Evolutionary conservation across 1,284 basidiomycete genomes (phyloP).

Genomic region (Farysia itapuensis): DNA sequence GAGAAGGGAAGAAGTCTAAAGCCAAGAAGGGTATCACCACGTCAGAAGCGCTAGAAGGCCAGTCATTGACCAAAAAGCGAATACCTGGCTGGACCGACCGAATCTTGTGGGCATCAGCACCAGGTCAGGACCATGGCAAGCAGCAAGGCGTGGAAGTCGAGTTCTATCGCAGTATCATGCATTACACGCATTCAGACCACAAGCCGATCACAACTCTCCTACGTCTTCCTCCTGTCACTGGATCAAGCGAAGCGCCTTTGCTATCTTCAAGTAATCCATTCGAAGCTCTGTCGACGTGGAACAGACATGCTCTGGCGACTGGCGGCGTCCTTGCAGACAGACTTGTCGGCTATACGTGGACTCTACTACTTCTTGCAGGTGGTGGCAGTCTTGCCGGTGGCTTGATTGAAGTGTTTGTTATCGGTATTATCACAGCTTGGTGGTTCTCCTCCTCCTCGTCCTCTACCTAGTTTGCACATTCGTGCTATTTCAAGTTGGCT

Average conservation of each 20-base stretch:
- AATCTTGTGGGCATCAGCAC: conserved; percentile 71
- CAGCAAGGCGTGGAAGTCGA: conserved; percentile 44
- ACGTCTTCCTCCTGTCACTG: conserved; percentile 60
- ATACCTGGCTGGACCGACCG: conserved; percentile 93
- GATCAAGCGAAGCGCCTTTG: conserved; percentile 56
- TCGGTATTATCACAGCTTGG: conserved; percentile 39
- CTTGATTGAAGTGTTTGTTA: conserved; percentile 36
- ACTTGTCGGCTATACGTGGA: conserved; percentile 74
- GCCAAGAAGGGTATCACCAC: conserved; percentile 29
- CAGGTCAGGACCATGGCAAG: conserved; percentile 13
- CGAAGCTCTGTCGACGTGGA: conserved; percentile 7
- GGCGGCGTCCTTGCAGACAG: conserved; percentile 71
- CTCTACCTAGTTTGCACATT: background rate
- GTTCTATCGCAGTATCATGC: conserved; percentile 57
- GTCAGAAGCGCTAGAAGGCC: conserved; percentile 16
- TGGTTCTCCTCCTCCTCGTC: conserved; percentile 20
- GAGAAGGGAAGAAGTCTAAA: conserved; percentile 16
- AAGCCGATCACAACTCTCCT: conserved; percentile 58
- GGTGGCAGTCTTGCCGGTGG: conserved; percentile 66
- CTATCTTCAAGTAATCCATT: conserved; percentile 63
- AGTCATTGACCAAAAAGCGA: conserved; percentile 68
- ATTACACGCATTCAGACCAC: conserved; percentile 57
- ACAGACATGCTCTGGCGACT: conserved; percentile 45
- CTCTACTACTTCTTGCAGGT: conserved; percentile 71
- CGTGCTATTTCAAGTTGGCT: background rate